Evolutionary conservation across 148 eudicot species (phyloP).

Genomic region (Linanthus parryae): DNA sequence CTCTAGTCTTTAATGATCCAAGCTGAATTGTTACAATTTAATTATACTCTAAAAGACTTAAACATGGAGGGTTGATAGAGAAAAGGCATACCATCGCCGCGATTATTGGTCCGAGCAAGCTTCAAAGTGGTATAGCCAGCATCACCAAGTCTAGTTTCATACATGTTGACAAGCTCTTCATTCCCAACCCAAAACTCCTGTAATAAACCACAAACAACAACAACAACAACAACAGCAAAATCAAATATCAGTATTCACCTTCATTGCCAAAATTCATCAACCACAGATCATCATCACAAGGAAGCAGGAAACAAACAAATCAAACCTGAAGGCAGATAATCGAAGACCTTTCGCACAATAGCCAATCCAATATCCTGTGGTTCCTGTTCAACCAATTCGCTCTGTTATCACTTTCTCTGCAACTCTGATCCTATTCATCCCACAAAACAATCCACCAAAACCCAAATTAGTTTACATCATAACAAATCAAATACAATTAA

Average conservation of each 20-base stretch:
- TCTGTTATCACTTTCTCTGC: constrained; percentile 77
- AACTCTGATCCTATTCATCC: constrained; percentile 57
- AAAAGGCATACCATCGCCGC: constrained; percentile 72
- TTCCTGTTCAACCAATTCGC: constrained; percentile 77
- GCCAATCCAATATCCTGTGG: constrained; percentile 85
- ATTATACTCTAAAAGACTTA: not conserved
- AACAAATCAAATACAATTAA: not conserved
- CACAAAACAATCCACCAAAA: constrained; percentile 14
- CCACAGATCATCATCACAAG: not conserved
- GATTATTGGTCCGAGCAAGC: constrained; percentile 95
- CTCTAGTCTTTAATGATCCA: too few species aligned
- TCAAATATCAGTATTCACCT: not conserved
- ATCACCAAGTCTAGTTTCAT: constrained; percentile 80
- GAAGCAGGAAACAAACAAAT: constrained; percentile 4
- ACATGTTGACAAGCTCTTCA: constrained; percentile 86
- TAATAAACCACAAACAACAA: constrained; percentile 6
- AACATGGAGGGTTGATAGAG: not conserved
- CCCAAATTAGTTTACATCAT: constrained; percentile 4
- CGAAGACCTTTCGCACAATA: constrained; percentile 82
- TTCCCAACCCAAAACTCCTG: constrained; percentile 99
- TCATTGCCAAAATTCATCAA: not conserved
- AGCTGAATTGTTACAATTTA: too few species aligned
- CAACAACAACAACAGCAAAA: not conserved
- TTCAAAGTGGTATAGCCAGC: constrained; percentile 81
- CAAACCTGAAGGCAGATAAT: constrained; percentile 96